These are phyloP conservation scores for Sporothrix brasiliensis DNA, from an alignment of 2,329 filamentous ascomycete genomes.

Conservation along the genomic window DNA sequence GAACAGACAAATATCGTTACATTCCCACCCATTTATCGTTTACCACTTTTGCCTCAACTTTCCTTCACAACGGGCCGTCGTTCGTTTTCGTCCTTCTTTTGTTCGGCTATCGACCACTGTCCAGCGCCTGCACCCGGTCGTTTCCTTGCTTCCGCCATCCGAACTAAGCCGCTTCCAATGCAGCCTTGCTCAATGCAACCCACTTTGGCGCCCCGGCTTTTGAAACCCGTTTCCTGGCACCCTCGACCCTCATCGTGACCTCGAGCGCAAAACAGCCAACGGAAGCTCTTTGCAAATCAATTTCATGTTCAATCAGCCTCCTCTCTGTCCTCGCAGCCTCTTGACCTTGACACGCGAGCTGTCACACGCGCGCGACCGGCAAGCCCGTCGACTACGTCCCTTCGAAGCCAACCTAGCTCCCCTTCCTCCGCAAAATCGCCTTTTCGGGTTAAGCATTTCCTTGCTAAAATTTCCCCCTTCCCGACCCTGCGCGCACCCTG, in stretches of 20 bases:
- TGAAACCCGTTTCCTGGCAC: conserved; percentile 9
- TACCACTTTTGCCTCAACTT: neutral
- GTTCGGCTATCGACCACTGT: conserved; percentile 7
- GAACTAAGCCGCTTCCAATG: conserved; percentile 25
- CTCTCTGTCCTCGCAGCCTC: neutral
- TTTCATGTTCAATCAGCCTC: neutral
- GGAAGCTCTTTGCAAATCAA: neutral
- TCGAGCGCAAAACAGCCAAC: conserved; percentile 11
- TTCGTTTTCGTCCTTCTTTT: conserved; percentile 12
- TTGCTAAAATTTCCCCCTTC: conserved; percentile 21
- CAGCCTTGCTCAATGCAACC: conserved; percentile 27
- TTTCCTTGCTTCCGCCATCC: conserved; percentile 25
- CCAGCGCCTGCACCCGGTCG: conserved; percentile 8
- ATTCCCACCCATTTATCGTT: neutral
- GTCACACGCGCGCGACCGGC: conserved; percentile 6
- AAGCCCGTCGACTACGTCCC: neutral
- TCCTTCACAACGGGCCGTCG: too few species aligned
- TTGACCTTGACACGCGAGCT: conserved; percentile 6
- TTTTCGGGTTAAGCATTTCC: conserved; percentile 31
- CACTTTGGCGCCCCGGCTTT: conserved; percentile 19
- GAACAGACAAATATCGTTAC: neutral
- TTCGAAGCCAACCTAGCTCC: conserved; percentile 12
- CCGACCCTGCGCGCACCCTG: conserved; percentile 2
- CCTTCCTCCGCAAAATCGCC: conserved; percentile 28
- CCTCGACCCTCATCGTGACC: neutral